Base-by-base conservation (phyloP, 176 grass and related monocot species). In the Juncus inflexus region DNA sequence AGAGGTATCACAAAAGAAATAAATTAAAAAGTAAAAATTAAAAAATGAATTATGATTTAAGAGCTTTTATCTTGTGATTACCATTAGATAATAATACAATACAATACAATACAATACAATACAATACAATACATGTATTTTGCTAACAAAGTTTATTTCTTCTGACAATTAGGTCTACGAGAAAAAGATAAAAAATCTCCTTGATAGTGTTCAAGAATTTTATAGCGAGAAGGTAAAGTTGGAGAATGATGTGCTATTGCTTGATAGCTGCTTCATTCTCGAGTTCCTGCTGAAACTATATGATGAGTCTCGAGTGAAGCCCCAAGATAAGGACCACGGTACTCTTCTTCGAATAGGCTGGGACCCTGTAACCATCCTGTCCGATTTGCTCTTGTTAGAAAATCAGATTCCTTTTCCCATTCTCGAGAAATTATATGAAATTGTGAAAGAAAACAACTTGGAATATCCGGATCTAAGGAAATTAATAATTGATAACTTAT, bases 351-450 rank as follows among this genome's bases (percentile, higher is more conserved):
- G 42, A 7, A 16, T 47, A 51, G 42, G 64, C 43, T 66, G 64
- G 64, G 64, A 66, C 16, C 50, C 49, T 14, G 49, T 66, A 41
- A 9, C 63, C 43, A 66, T 66, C 49, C 43, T 66, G 41, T 66
- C 63, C 15, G 63, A 66, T 66, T 52, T 66, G 42, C 63, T 66
- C 37, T 62, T 62, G 35, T n/a, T 62, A 42, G 60, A 62, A 62
- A 62, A 42, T 35, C 60, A 62, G 39, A 52, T 52, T 43, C 15
- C 63, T 42, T 66, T 66, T 50, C 28, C 12, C 9, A 12, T 66
- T 47, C 64, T 66, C 14, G 43, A 52, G 35, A 37, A 66, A 35
- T 51, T 66, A 13, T 66, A 66, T 5, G 8, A 38, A 1, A 50
- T 11, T 12, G 42, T 12, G 2, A 52, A 52, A 6, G 3, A 41